These are phyloP conservation scores for Thalassiosira profunda DNA, from an alignment of 108 stramenopile species.

Conservation along the genomic window DNA sequence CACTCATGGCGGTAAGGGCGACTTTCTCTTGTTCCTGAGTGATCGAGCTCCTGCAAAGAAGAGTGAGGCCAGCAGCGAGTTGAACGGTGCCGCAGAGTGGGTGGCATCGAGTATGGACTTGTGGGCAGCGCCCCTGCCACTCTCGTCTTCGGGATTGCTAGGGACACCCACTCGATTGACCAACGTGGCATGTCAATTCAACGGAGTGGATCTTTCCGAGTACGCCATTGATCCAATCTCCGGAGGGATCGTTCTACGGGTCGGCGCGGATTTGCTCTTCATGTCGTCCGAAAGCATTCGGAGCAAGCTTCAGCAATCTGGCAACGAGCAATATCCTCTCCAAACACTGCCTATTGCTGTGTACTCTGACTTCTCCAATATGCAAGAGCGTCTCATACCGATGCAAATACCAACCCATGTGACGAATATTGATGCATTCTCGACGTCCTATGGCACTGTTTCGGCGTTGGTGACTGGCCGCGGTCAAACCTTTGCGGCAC, in stretches of 20 bases:
- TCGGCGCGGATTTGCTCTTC: slow-evolving; percentile 74
- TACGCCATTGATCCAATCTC: slow-evolving; percentile 57
- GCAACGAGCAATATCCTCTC: slow-evolving; percentile 1
- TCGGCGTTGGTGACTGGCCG: slow-evolving; percentile 57
- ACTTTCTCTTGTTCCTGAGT: slow-evolving; percentile 65
- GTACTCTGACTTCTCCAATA: slow-evolving; percentile 68
- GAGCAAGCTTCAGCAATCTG: slow-evolving; percentile 2
- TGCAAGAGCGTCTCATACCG: slow-evolving; percentile 64
- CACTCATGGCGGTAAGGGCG: background rate
- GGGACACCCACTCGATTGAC: slow-evolving; percentile 45
- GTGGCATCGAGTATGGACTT: slow-evolving; percentile 65
- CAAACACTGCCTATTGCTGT: slow-evolving; percentile 59
- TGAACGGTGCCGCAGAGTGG: slow-evolving; percentile 15
- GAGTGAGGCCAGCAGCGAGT: background rate
- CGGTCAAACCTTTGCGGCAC: slow-evolving; percentile 69
- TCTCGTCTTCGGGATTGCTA: background rate
- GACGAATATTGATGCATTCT: slow-evolving; percentile 47
- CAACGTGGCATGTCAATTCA: slow-evolving; percentile 59
- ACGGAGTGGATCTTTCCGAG: slow-evolving; percentile 60
- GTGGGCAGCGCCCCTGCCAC: slow-evolving; percentile 57
- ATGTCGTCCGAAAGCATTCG: slow-evolving; percentile 29
- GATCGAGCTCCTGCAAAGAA: slow-evolving; percentile 59
- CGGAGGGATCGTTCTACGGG: slow-evolving; percentile 52
- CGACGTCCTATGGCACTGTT: slow-evolving; percentile 48
- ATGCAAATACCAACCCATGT: slow-evolving; percentile 30